phyloP scores from a whole-genome alignment of 805 yeast species.

The Candida jianshihensis region DNA sequence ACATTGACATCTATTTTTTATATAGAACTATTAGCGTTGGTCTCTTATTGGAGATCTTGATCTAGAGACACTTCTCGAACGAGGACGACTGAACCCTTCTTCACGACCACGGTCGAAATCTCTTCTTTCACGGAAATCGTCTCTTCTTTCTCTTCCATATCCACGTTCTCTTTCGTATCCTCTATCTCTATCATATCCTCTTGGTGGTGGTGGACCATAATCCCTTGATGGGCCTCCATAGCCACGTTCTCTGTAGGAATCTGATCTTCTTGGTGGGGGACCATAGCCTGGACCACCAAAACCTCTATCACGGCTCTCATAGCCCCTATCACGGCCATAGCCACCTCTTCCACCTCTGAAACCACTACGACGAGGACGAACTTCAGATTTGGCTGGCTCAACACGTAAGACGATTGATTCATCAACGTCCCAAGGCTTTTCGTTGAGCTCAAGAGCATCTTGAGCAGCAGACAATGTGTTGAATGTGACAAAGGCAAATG shows the following conservation, averaged over 20 bases:
- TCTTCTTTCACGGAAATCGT: slow-evolving; percentile 1
- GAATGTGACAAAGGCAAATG: slow-evolving; percentile 60
- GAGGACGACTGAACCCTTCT: slow-evolving; percentile 10
- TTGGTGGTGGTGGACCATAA: slow-evolving; percentile 5
- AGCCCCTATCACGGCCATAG: slow-evolving; percentile 8
- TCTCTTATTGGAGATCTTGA: slow-evolving; percentile 26
- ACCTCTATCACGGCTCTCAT: slow-evolving; percentile 9
- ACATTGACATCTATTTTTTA: background rate
- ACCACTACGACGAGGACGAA: slow-evolving; percentile 33
- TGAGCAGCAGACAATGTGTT: slow-evolving; percentile 46
- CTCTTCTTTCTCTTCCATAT: slow-evolving; percentile 2
- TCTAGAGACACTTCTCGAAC: slow-evolving; percentile 19
- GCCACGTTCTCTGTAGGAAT: slow-evolving; percentile 5
- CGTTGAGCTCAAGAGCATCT: slow-evolving; percentile 40
- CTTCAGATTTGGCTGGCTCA: slow-evolving; percentile 51
- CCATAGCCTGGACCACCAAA: slow-evolving; percentile 9
- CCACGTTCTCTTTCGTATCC: slow-evolving; percentile 5
- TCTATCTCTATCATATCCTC: slow-evolving; percentile 7
- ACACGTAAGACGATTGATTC: slow-evolving; percentile 36
- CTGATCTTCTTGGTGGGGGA: slow-evolving; percentile 8
- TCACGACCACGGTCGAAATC: slow-evolving; percentile 8
- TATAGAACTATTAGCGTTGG: background rate
- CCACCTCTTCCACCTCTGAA: slow-evolving; percentile 17
- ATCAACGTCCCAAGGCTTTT: slow-evolving; percentile 37
- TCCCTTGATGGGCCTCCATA: slow-evolving; percentile 10